Evolutionary conservation across 768 basidiomycete genomes (phyloP), one percentile per base, ranked within the genome.

Genomic region (Leucogyrophana mollusca): DNA sequence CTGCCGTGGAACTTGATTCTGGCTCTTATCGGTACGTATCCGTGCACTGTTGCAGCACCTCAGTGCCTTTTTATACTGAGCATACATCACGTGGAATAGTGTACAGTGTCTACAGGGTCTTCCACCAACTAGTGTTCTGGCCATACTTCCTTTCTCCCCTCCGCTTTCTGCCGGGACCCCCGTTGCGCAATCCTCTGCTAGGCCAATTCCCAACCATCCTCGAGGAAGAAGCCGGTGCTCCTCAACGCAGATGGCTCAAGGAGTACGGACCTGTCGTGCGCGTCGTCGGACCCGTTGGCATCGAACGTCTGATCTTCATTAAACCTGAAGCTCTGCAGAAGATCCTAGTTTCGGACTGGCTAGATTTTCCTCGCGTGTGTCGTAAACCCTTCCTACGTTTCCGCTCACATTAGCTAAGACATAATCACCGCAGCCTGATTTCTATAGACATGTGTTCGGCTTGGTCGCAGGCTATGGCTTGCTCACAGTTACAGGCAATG

Each of bases 171-270:
- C 72, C 73, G 2, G 71, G 73, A 0, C 73, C 72, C 0, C 59
- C 72, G 4, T 51, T 61, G 3, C 64, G 66, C 0, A 51, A 67
- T 37, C 53, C 53, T 4, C 14, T 74, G 32, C 46, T 59, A 35
- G 76, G 77, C 2, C 70, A 76, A 43, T 71, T 69, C 50, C 56
- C 55, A 3, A 53, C 47, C 6, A 71, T 78, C 40, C 60, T 75
- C 32, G 46, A 51, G 4, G 56, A 66, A 2, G 74, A 76, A 57
- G 56, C 70, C 27, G 54, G 54, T 18, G 34, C 35, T 14, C 40
- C 71, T 7, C 73, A 74, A 37, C 68, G 71, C 43, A 63, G 67
- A 53, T 77, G 75, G 76, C 67, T 69, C 36, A 75, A 78, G 51
- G 45, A 69, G 21, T 62, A 75, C 40, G 76, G 76, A 0, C 64